A percentile compares a stretch with the other conserved stretches of the same genome.
Evolutionary conservation across 2,329 filamentous ascomycete species (phyloP).

Genomic region (Exophiala bonariae): DNA sequence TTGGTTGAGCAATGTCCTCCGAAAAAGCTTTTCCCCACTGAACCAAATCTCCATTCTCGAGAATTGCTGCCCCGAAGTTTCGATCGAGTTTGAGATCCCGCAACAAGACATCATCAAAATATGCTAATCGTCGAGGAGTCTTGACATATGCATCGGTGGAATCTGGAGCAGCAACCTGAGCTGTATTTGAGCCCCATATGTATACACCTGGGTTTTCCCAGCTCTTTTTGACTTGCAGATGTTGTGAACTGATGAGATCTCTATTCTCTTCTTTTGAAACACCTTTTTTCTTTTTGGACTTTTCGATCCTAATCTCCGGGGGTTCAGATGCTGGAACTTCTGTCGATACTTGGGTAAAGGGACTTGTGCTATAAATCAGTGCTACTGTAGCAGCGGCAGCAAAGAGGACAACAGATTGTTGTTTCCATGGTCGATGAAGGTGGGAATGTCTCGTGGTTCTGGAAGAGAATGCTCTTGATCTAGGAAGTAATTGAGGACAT

Average conservation of each 20-base stretch:
- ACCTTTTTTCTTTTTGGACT: slow-evolving; percentile 56
- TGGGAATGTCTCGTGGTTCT: slow-evolving; percentile 2
- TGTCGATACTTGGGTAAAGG: slow-evolving; percentile 44
- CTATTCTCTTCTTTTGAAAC: slow-evolving; percentile 69
- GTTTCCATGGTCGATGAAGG: slow-evolving; percentile 18
- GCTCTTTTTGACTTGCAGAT: slow-evolving; percentile 82
- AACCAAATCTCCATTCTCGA: slow-evolving; percentile 81
- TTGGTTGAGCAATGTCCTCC: slow-evolving; percentile 62
- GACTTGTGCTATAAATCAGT: slow-evolving; percentile 36
- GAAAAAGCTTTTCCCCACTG: slow-evolving; percentile 88
- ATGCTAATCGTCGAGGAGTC: slow-evolving; percentile 72
- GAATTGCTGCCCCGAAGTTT: slow-evolving; percentile 81
- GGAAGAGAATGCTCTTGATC: slow-evolving; percentile 5
- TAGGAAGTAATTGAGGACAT: slow-evolving; percentile 4
- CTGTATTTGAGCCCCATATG: slow-evolving; percentile 86
- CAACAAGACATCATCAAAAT: slow-evolving; percentile 81
- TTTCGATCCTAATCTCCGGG: slow-evolving; percentile 67
- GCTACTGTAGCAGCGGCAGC: slow-evolving; percentile 41
- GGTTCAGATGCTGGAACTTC: slow-evolving; percentile 44
- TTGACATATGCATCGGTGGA: slow-evolving; percentile 78
- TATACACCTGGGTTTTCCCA: slow-evolving; percentile 84
- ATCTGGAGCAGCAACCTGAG: slow-evolving; percentile 80
- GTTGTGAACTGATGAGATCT: slow-evolving; percentile 78
- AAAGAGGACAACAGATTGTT: slow-evolving; percentile 37
- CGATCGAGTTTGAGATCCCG: slow-evolving; percentile 84